These are phyloP conservation scores for Leishmania braziliensis DNA, from an alignment of 208 protist genomes.

Conservation along the genomic window DNA sequence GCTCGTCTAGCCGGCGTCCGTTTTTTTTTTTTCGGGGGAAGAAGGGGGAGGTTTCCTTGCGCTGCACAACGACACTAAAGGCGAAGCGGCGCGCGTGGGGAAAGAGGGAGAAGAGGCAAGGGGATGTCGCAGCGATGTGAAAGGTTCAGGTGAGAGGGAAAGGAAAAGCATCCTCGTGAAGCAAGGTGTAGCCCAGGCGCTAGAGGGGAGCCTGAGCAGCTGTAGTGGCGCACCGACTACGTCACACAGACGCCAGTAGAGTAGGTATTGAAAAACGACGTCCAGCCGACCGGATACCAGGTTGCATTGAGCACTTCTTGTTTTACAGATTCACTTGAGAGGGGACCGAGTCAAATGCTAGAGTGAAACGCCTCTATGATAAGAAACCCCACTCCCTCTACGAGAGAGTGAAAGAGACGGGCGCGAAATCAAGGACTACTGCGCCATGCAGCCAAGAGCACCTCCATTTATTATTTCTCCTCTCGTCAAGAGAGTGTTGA, in stretches of 20 bases:
- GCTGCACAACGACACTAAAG: not conserved
- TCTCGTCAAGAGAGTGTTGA: not conserved
- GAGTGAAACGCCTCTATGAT: not conserved
- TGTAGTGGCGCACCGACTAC: not conserved
- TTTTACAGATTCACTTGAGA: not conserved
- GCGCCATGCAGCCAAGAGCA: not conserved
- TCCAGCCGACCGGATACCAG: not conserved
- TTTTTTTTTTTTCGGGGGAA: no score
- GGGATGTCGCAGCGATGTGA: no score
- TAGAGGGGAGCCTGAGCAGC: not conserved
- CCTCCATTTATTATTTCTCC: not conserved
- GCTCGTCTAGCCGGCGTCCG: not conserved
- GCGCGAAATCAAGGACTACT: not conserved
- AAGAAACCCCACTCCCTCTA: conserved; percentile 3
- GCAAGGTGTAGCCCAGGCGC: not conserved
- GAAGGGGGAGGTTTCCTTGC: not conserved
- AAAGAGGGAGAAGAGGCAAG: not conserved
- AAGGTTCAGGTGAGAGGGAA: not conserved
- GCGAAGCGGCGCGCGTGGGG: not conserved
- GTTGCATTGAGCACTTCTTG: not conserved
- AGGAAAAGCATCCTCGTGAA: not conserved
- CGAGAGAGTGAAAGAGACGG: not conserved
- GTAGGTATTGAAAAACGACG: not conserved
- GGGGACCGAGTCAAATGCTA: not conserved
- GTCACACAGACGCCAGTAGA: not conserved